Percentiles rank a stretch among this genome's conserved stretches.
Evolutionary conservation across 371 early-diverging fungal species (phyloP).

Genomic region (Circinella minor): DNA sequence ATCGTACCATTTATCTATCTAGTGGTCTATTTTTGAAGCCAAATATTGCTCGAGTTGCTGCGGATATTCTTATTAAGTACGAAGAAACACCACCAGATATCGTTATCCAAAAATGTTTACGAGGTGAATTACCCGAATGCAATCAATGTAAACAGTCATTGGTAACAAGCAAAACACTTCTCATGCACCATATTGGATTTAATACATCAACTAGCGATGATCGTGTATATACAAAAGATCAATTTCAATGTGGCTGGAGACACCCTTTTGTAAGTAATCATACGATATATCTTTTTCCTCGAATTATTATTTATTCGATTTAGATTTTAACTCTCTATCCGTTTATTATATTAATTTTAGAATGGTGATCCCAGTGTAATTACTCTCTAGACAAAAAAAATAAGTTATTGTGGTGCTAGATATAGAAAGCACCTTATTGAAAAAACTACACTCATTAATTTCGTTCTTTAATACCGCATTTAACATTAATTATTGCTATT

Average conservation of each 20-base stretch:
- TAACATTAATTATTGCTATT: no score
- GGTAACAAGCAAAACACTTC: slow-evolving; percentile 57
- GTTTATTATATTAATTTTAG: slow-evolving; percentile 13
- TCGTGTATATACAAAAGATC: slow-evolving; percentile 56
- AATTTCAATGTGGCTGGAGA: slow-evolving; percentile 71
- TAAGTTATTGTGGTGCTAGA: no score
- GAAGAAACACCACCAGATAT: slow-evolving; percentile 57
- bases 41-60: slow-evolving; percentile 42
- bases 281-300: neutral
- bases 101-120: slow-evolving; percentile 59
- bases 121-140: slow-evolving; percentile 57
- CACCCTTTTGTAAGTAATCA: slow-evolving; percentile 64
- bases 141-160: slow-evolving; percentile 36
- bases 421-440: no score
- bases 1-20: neutral
- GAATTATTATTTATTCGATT: neutral
- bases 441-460: no score
- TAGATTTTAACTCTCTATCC: neutral
- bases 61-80: slow-evolving; percentile 47
- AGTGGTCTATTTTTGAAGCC: slow-evolving; percentile 61
- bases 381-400: slow-evolving; percentile 17
- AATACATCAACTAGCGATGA: slow-evolving; percentile 65
- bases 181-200: slow-evolving; percentile 66
- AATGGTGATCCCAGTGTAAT: slow-evolving; percentile 24
- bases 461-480: no score